Conservation (phyloP, 768 basidiomycete species). For the Collybia mongolica region DNA sequence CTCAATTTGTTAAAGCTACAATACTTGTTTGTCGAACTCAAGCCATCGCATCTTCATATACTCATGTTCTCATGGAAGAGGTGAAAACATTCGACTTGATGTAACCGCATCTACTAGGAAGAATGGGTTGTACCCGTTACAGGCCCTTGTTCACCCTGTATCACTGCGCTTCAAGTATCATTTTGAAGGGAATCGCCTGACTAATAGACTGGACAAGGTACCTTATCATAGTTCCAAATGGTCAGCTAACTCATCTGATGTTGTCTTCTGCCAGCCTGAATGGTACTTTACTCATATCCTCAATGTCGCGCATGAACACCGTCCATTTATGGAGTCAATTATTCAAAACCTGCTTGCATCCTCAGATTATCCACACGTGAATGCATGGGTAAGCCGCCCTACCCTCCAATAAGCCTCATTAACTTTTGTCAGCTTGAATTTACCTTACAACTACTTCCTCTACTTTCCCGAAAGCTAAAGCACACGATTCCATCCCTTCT, state of each 20-base stretch:
- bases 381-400: conserved; percentile 65
- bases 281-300: conserved; percentile 95
- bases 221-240: not conserved
- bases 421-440: conserved; percentile 69
- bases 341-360: conserved; percentile 68
- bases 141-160: conserved; percentile 82
- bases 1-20: conserved; percentile 76
- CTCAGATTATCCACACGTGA: conserved; percentile 61
- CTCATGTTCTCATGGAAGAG: conserved; percentile 34
- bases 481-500: conserved; percentile 74
- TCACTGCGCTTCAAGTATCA: conserved; percentile 91
- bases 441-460: conserved; percentile 70
- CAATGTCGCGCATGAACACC: conserved; percentile 85
- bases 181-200: conserved; percentile 83
- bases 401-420: not conserved
- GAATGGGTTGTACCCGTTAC: conserved; percentile 77
- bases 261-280: conserved; percentile 64
- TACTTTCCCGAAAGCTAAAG: conserved; percentile 73
- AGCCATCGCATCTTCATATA: not conserved
- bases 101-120: conserved; percentile 27
- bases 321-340: conserved; percentile 71
- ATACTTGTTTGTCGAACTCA: conserved; percentile 56
- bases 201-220: conserved; percentile 93
- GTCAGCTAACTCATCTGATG: not conserved
- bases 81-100: conserved; percentile 41